A percentile compares a stretch with the other conserved stretches of the same genome.
Conservation (phyloP, 148 eudicot genomes). For the Dianthus caryophyllus region DNA sequence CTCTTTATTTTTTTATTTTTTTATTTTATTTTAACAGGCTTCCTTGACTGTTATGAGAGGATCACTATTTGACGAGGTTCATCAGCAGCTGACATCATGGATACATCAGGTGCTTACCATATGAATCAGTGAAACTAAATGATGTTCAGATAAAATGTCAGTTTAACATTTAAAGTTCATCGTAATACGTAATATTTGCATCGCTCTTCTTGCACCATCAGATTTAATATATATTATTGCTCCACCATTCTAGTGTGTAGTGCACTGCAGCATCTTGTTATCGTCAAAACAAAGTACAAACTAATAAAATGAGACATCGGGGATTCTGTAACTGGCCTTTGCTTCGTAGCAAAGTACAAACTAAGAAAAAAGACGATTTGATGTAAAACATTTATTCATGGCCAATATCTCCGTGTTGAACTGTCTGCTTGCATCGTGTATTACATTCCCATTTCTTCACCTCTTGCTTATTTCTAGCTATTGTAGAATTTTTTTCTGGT, state of each 20-base stretch:
- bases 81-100: conserved; percentile 62
- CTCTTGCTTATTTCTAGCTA: background rate
- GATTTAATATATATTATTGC: no score
- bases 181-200: background rate
- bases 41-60: conserved; percentile 54
- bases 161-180: conserved; percentile 3
- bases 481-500: background rate
- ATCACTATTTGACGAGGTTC: conserved; percentile 64
- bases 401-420: background rate
- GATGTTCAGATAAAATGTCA: background rate
- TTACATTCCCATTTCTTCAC: background rate
- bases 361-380: background rate
- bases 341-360: background rate
- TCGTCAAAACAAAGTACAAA: no score
- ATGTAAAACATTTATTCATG: background rate
- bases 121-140: background rate
- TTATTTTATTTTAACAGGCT: conserved; percentile 32
- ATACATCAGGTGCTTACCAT: conserved; percentile 53
- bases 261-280: no score
- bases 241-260: no score
- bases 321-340: background rate
- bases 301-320: no score
- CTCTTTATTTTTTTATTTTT: no score
- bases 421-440: background rate
- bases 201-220: no score